Conservation (phyloP, 2,329 filamentous ascomycete species). For the Fusarium veterinarium region DNA sequence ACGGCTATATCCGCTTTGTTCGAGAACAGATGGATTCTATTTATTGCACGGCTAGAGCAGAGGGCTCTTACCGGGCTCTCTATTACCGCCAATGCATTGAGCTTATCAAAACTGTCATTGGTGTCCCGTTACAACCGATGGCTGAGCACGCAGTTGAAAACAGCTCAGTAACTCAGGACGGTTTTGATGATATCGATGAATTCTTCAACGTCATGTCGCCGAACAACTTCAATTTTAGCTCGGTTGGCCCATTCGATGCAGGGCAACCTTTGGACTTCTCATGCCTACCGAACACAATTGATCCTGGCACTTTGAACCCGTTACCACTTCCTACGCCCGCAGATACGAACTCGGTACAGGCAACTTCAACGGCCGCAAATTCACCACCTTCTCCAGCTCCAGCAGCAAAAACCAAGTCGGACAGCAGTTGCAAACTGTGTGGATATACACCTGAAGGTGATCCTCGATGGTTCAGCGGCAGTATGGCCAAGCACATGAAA, state of each 20-base stretch:
- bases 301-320: slow-evolving; percentile 25
- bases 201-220: slow-evolving; percentile 27
- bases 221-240: slow-evolving; percentile 34
- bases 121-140: background rate
- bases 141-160: slow-evolving; percentile 20
- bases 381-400: slow-evolving; percentile 40
- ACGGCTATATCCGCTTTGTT: slow-evolving; percentile 55
- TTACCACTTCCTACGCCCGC: slow-evolving; percentile 40
- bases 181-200: slow-evolving; percentile 26
- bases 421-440: slow-evolving; percentile 62
- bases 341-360: slow-evolving; percentile 32
- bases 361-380: slow-evolving; percentile 38
- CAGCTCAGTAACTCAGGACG: slow-evolving; percentile 15
- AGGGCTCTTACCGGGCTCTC: slow-evolving; percentile 48
- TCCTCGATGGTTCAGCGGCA: slow-evolving; percentile 68
- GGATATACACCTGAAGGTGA: slow-evolving; percentile 67
- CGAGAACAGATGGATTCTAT: slow-evolving; percentile 57
- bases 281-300: slow-evolving; percentile 22
- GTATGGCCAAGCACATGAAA: slow-evolving; percentile 69
- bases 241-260: slow-evolving; percentile 25
- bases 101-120: slow-evolving; percentile 56
- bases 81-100: slow-evolving; percentile 58
- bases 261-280: slow-evolving; percentile 17
- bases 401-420: slow-evolving; percentile 55
- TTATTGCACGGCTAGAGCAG: slow-evolving; percentile 48